Evolutionary conservation across 2,329 filamentous ascomycete genomes (phyloP), one percentile per base, ranked within the genome.

Genomic region (Trichoderma endophyticum): DNA sequence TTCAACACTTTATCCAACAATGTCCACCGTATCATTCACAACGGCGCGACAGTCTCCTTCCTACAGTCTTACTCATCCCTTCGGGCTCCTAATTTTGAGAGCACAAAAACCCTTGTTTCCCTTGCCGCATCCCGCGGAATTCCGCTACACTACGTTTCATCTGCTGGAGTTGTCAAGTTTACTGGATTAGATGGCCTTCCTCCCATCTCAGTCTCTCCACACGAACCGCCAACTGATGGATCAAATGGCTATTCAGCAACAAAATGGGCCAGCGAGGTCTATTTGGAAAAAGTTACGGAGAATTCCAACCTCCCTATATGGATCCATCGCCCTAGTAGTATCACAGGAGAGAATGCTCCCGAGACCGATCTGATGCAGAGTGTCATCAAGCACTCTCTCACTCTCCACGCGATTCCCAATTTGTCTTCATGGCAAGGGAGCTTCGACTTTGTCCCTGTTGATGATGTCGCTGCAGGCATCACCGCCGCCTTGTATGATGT

Each of bases 91-190:
- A 67, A 67, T 15, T 12, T 72, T 14, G 43, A 70, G 5, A 34
- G 60, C 0, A 82, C 78, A 7, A 73, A 75, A 14, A 74, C 77
- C n/a, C 71, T 83, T 3, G 75, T 77, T 1, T 63, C 68, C 8
- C 48, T 81, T 18, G 75, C 75, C 3, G 56, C 79, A 0, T 68
- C 73, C 0, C 74, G 75, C 4, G 70, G 71, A 9, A 72, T 81
- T 6, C 77, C 81, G 2, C 28, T 83, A 34, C 81, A 83, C 71
- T 82, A 75, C 70, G 56, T 83, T 1, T 83, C 81, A 0, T 77
- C 78, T 0, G 76, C 74, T 0, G 74, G 76, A 3, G 75, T 80
- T 4, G 71, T 74, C 24, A 63, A 71, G n/a, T 56, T 73, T 11
- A 68, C 63, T 5, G 72, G 72, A n/a, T 21, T 48, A 15, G 43